These are phyloP conservation scores for Cyberlindnera mississippiensis DNA, from an alignment of 805 yeast genomes.

Conservation along the genomic window DNA sequence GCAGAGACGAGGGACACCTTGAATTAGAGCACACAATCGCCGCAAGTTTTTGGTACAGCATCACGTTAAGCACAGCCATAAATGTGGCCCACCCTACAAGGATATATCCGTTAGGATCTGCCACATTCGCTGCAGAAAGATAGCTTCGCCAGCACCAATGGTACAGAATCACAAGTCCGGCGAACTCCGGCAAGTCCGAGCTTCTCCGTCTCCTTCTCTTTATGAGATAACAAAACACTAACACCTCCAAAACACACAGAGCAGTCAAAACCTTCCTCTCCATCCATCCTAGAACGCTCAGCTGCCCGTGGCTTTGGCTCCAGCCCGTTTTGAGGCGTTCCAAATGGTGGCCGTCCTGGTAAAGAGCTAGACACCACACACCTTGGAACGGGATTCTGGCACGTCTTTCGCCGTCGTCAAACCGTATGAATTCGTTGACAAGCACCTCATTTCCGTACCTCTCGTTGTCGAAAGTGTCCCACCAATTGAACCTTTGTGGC, in stretches of 20 bases:
- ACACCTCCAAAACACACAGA: constrained; percentile 1
- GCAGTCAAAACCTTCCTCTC: neutral
- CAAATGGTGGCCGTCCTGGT: constrained; percentile 11
- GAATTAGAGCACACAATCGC: neutral
- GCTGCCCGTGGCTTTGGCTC: neutral
- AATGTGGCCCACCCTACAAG: neutral
- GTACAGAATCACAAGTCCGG: neutral
- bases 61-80: neutral
- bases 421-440: constrained; percentile 12
- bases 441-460: constrained; percentile 5
- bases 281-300: constrained; percentile 2
- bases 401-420: neutral
- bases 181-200: neutral
- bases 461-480: constrained; percentile 12
- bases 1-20: neutral
- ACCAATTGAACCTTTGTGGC: constrained; percentile 9
- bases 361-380: constrained; percentile 10
- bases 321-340: neutral
- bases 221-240: neutral
- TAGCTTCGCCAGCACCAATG: constrained; percentile 6
- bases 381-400: constrained; percentile 6
- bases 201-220: neutral
- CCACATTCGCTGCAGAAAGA: neutral
- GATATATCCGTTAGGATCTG: neutral
- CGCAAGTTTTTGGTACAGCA: neutral